Evolutionary conservation across 495 filamentous ascomycete species (phyloP).

Genomic region (Clavariopsis aquatica): DNA sequence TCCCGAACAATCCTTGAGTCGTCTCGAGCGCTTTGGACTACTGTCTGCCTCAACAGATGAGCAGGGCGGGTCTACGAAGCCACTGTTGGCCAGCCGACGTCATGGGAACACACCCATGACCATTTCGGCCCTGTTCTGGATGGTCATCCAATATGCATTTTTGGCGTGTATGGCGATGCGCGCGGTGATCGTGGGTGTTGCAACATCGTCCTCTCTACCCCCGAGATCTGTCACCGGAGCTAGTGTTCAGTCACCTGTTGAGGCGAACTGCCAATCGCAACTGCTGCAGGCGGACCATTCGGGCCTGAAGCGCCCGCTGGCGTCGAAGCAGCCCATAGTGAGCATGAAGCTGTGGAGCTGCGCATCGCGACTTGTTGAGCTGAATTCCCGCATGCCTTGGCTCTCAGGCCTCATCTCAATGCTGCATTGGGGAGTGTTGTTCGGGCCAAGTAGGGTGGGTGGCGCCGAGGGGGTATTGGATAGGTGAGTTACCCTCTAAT

Average conservation of each 20-base stretch:
- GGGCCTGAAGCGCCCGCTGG: constrained; percentile 20
- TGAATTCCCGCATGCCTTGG: constrained; percentile 84
- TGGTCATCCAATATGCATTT: constrained; percentile 67
- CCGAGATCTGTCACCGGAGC: constrained; percentile 44
- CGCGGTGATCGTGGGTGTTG: constrained; percentile 57
- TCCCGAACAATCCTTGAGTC: constrained; percentile 28
- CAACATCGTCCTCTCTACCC: constrained; percentile 56
- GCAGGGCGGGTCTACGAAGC: constrained; percentile 17
- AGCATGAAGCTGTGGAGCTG: constrained; percentile 73
- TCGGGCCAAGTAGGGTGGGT: constrained; percentile 72
- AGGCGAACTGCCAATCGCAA: constrained; percentile 32
- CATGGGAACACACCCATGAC: constrained; percentile 34
- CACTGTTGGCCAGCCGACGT: constrained; percentile 21
- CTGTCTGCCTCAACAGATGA: constrained; percentile 30
- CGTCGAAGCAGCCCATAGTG: constrained; percentile 67
- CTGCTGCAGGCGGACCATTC: constrained; percentile 16
- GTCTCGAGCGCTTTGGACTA: constrained; percentile 46
- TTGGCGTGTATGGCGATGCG: constrained; percentile 64
- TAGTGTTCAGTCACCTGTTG: constrained; percentile 34
- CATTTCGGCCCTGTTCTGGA: constrained; percentile 62
- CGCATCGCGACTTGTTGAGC: constrained; percentile 65
- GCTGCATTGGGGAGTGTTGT: constrained; percentile 67
- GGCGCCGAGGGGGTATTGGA: constrained; percentile 75
- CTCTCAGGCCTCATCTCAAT: constrained; percentile 69
- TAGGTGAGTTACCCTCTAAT: constrained; percentile 67